Base-by-base conservation (phyloP, 352 stramenopile species). In the Pythium phragmiticola region DNA sequence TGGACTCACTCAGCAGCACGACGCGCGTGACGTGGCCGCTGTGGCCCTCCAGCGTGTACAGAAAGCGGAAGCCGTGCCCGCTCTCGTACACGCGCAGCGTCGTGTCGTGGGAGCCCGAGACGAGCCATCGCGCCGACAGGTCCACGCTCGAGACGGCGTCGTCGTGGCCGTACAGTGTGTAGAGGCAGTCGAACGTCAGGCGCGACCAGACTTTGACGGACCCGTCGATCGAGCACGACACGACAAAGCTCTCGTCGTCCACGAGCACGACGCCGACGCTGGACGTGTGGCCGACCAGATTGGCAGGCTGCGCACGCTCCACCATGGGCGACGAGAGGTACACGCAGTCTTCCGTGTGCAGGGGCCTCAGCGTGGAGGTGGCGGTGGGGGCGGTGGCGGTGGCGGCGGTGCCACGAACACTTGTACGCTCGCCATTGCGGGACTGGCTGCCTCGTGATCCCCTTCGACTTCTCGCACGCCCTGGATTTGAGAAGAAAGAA, bases 141-240 rank as follows among this genome's bases (percentile, higher is more conserved):
- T 78, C 78, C 23, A 88, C 56, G 48, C 73, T 82, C 4, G 81
- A 88, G 0, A 89, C 83, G n/a, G 76, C 77, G 56, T 92, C 83
- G 5, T 59, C 28, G 53, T 92, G 83, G 9, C 79, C 81, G 42
- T 84, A 81, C 36, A 92, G 76, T 7, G 82, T 88, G 33, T 87
- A 74, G 42, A 90, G 70, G 42, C 79, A 88, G 17, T 71, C 51
- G 50, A 81, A 76, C 0, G 79, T 77, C 6, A 45, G 50, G 4
- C 75, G 76, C 8, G 83, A 89, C 83, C 83, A 92, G 23, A 92
- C 57, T 69, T 89, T 89, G 54, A 90, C 78, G 0, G 78, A 87
- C 1, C 75, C 76, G 45, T 92, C 83, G 21, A 88, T 77, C 7
- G 83, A 89, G 48, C 70, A 76, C 12, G 83, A 88, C 8, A 89